Conservation (phyloP, 2,329 filamentous ascomycete genomes). For the Cladophialophora immunda region DNA sequence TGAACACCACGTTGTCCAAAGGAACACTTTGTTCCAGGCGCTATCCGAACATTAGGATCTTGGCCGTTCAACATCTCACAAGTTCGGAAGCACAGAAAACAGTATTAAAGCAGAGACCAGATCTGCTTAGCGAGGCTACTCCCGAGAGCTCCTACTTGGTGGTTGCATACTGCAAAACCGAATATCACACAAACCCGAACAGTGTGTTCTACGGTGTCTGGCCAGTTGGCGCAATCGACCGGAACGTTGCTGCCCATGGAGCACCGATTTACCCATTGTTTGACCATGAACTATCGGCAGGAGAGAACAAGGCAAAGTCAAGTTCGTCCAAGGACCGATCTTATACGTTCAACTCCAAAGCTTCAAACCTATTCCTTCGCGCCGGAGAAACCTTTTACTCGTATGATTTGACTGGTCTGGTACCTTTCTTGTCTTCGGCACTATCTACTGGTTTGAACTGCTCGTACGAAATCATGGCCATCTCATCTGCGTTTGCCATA, state of each 20-base stretch:
- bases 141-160: slow-evolving; percentile 26
- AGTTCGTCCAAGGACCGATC: slow-evolving; percentile 33
- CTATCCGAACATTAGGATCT: slow-evolving; percentile 27
- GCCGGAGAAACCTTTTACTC: slow-evolving; percentile 44
- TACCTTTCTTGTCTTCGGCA: slow-evolving; percentile 23
- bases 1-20: slow-evolving; percentile 17
- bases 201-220: slow-evolving; percentile 49
- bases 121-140: slow-evolving; percentile 34
- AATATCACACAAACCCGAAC: slow-evolving; percentile 26
- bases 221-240: slow-evolving; percentile 41
- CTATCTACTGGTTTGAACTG: slow-evolving; percentile 21
- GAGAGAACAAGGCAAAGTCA: slow-evolving; percentile 31
- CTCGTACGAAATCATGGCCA: slow-evolving; percentile 29
- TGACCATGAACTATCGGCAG: slow-evolving; percentile 44
- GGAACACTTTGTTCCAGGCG: slow-evolving; percentile 24
- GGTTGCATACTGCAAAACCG: slow-evolving; percentile 22
- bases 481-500: slow-evolving; percentile 45
- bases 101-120: slow-evolving; percentile 41
- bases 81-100: slow-evolving; percentile 39
- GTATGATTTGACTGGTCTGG: slow-evolving; percentile 51
- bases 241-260: slow-evolving; percentile 42
- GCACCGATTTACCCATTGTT: slow-evolving; percentile 52
- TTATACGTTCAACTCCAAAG: slow-evolving; percentile 26
- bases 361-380: slow-evolving; percentile 29
- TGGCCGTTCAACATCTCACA: slow-evolving; percentile 37